Evolutionary conservation across 441 rosid genomes (phyloP).

Genomic region (Adansonia madagascariensis): DNA sequence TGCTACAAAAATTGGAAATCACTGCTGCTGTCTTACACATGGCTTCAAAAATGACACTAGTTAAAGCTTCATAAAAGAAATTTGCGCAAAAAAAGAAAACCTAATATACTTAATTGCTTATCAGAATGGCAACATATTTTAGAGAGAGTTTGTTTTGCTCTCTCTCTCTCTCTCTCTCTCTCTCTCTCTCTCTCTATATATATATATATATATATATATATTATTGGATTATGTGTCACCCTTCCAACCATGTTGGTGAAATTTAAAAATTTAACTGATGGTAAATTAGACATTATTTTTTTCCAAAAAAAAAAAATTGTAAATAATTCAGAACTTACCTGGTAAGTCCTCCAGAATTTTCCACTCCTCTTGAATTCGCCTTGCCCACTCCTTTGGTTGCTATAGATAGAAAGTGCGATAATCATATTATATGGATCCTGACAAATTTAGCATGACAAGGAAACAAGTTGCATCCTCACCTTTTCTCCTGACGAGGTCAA

Average conservation of each 20-base stretch:
- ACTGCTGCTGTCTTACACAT: not conserved
- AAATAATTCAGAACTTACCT: slow-evolving; percentile 42
- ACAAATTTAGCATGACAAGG: not conserved
- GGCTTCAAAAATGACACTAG: not conserved
- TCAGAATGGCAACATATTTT: too few relatives aligned
- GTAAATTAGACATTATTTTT: too few relatives aligned
- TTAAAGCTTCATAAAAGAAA: too few relatives aligned
- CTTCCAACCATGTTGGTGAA: not conserved
- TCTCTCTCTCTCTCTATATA: too few relatives aligned
- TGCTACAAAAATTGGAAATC: not conserved
- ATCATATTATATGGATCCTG: not conserved
- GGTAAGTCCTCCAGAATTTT: slow-evolving; percentile 57
- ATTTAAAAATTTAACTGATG: too few relatives aligned
- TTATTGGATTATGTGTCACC: too few relatives aligned
- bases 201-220: too few relatives aligned
- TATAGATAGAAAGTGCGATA: slow-evolving; percentile 23
- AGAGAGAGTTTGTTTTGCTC: too few relatives aligned
- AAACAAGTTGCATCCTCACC: slow-evolving; percentile 36
- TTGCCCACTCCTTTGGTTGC: slow-evolving; percentile 55
- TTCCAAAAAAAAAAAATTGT: not conserved
- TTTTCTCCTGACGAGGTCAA: slow-evolving; percentile 32
- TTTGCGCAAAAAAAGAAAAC: not conserved
- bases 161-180: too few relatives aligned
- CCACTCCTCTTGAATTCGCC: slow-evolving; percentile 63
- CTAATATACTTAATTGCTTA: not conserved